phyloP scores from a whole-genome alignment of 345 rosid genomes.

The Clarkia xantiana region DNA sequence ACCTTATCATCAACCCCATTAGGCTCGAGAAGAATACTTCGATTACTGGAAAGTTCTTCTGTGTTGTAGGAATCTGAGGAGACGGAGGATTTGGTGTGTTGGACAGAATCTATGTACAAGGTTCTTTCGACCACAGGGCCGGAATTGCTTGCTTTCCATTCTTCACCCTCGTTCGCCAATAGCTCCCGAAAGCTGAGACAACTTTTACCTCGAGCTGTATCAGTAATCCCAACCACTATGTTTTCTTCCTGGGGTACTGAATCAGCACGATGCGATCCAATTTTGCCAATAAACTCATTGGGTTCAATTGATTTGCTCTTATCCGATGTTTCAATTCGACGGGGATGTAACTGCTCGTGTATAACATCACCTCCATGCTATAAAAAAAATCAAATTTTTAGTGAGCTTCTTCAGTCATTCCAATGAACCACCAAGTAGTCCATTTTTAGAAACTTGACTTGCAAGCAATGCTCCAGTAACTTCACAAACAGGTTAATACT shows the following conservation, averaged over 20 bases:
- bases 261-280: slow-evolving; percentile 11
- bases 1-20: slow-evolving; percentile 14
- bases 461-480: too few relatives aligned
- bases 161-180: slow-evolving; percentile 32
- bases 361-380: slow-evolving; percentile 21
- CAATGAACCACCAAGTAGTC: too few relatives aligned
- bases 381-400: not conserved
- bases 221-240: slow-evolving; percentile 10
- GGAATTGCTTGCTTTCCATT: slow-evolving; percentile 23
- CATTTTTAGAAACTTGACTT: too few relatives aligned
- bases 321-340: slow-evolving; percentile 5
- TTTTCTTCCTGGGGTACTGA: slow-evolving; percentile 10
- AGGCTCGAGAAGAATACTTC: slow-evolving; percentile 11
- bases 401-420: not conserved
- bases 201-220: slow-evolving; percentile 9
- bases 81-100: slow-evolving; percentile 18
- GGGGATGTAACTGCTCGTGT: slow-evolving; percentile 4
- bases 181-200: slow-evolving; percentile 28
- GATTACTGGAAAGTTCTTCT: slow-evolving; percentile 5
- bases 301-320: slow-evolving; percentile 12
- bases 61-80: slow-evolving; percentile 12
- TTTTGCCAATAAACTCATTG: slow-evolving; percentile 5
- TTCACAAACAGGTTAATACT: too few relatives aligned
- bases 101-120: slow-evolving; percentile 58
- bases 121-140: slow-evolving; percentile 52